Evolutionary conservation across 164 flowering plant genomes (phyloP), one percentile per base, ranked within the genome.

Genomic region (Berberis vulgaris): DNA sequence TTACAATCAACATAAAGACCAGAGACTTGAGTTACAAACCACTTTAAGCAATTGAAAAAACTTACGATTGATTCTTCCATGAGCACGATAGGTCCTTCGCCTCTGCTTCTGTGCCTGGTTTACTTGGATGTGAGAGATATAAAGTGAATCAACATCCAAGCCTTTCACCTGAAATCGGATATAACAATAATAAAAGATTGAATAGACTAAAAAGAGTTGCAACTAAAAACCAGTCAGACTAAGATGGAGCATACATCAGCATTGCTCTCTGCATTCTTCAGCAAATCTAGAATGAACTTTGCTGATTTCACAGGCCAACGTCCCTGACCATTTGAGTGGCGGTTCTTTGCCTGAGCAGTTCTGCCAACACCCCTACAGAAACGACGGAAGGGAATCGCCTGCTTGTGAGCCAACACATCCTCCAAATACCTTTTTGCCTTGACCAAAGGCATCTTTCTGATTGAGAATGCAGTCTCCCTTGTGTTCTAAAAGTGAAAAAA

Each of bases 251-350:
- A 62, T 82, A 88, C 96, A 61, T 92, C 98, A 39, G 97, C 96
- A 79, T 90, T 93, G 72, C 97, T 93, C 76, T 93, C 98, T 10
- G 98, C 97, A 79, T 88, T 93, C 82, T 90, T 93, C 0, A 93
- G 86, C 79, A 90, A 75, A 71, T 93, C 96, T 7, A 90, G 78
- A 43, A 88, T 83, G 68, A 88, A 90, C 63, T 81, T 83, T 0
- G 96, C 98, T 45, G 98, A 93, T 50, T 93, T 93, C 0, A 65
- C 91, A 3, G 98, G 98, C 98, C 98, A 93, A 45, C 98, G 88
- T 40, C 94, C 98, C 68, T 93, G 98, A 5, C 97, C 98, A 79
- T 93, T 93, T 2, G 97, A 80, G 58, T 93, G 98, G 60, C 91
- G 78, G 77, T 75, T 83, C 78, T 93, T 93, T 12, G 91, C 98